These are phyloP conservation scores for Tetracladium setigerum DNA, from an alignment of 495 filamentous ascomycete genomes.

Conservation along the genomic window DNA sequence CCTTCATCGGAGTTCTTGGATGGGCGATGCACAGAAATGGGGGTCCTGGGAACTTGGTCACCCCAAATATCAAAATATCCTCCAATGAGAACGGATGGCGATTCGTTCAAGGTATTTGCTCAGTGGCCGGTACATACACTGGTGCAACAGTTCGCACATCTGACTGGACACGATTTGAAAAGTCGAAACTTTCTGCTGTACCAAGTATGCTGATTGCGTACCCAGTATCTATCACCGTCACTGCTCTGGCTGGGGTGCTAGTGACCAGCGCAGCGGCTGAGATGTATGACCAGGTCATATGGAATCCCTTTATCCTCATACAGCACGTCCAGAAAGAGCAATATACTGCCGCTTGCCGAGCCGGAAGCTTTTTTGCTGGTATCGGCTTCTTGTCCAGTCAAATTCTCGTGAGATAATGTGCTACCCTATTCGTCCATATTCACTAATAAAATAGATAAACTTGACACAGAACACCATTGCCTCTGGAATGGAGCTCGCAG, in stretches of 20 bases:
- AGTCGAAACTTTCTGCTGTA: neutral
- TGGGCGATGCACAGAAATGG: constrained; percentile 5
- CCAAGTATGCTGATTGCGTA: neutral
- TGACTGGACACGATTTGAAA: constrained; percentile 9
- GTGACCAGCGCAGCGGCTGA: constrained; percentile 26
- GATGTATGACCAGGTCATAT: constrained; percentile 29
- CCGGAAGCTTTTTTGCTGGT: constrained; percentile 26
- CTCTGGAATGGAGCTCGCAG: constrained; percentile 36
- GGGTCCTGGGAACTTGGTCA: neutral
- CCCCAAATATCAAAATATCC: neutral
- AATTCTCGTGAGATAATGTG: neutral
- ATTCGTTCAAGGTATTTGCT: constrained; percentile 4
- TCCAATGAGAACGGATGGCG: constrained; percentile 3
- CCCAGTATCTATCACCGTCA: constrained; percentile 1
- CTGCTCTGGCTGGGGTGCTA: constrained; percentile 19
- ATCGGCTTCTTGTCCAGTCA: constrained; percentile 18
- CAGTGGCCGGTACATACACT: constrained; percentile 3
- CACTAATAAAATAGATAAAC: neutral
- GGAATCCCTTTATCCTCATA: constrained; percentile 24
- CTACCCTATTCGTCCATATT: neutral
- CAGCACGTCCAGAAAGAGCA: neutral
- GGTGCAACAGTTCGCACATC: constrained; percentile 4
- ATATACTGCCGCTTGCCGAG: constrained; percentile 15
- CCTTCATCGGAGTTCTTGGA: constrained; percentile 2
- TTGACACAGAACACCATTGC: constrained; percentile 27